Evolutionary conservation across 208 protist species (phyloP).

Genomic region (Balamuthia mandrillaris): DNA sequence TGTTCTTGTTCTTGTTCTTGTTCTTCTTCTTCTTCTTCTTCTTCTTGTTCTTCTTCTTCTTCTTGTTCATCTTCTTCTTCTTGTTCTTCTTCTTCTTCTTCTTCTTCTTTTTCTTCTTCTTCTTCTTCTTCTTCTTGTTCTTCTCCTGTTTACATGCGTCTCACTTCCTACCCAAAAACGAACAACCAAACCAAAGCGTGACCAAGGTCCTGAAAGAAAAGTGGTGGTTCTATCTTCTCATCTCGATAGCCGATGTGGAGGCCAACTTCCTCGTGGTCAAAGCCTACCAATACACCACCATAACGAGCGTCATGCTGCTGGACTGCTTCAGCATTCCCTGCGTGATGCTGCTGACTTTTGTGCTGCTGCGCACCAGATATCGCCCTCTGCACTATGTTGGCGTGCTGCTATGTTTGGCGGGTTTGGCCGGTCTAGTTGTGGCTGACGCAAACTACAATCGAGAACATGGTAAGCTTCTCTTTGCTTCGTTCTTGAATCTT

Average conservation of each 20-base stretch:
- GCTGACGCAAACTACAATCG: slow-evolving; percentile 42
- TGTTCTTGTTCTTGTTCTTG: too few relatives aligned
- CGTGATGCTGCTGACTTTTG: slow-evolving; percentile 81
- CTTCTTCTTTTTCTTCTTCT: not conserved
- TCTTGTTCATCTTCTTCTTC: slow-evolving; percentile 68
- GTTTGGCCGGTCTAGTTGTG: slow-evolving; percentile 72
- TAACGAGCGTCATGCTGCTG: slow-evolving; percentile 84
- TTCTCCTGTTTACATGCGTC: slow-evolving; percentile 46
- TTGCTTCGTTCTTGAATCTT: not conserved
- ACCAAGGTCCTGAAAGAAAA: slow-evolving; percentile 68
- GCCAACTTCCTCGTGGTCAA: slow-evolving; percentile 87
- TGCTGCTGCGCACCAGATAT: slow-evolving; percentile 81
- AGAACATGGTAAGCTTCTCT: not conserved
- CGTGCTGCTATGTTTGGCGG: slow-evolving; percentile 75
- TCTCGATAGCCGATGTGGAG: slow-evolving; percentile 85
- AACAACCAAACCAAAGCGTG: slow-evolving; percentile 55
- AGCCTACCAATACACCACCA: slow-evolving; percentile 88
- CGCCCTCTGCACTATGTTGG: slow-evolving; percentile 79
- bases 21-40: too few relatives aligned
- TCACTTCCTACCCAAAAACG: slow-evolving; percentile 27
- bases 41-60: slow-evolving; percentile 74
- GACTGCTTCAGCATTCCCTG: slow-evolving; percentile 87
- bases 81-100: not conserved
- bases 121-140: not conserved
- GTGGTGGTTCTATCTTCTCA: slow-evolving; percentile 82